A percentile compares a stretch with the other conserved stretches of the same genome.
Conservation (phyloP, 2,329 filamentous ascomycete genomes). For the Rhytidhysteron rufulum region DNA sequence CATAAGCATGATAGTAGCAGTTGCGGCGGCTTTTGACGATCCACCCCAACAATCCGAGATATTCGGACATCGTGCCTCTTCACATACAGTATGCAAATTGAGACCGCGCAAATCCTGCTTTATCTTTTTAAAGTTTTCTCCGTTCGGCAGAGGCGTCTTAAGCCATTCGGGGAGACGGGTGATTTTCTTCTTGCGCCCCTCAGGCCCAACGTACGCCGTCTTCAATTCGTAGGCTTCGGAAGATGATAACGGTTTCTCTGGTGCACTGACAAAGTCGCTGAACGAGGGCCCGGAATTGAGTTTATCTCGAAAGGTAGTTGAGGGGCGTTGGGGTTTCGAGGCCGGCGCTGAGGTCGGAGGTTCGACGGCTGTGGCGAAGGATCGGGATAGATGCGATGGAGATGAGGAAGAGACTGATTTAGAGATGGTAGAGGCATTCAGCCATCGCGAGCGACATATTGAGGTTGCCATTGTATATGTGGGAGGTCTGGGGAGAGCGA, state of each 20-base stretch:
- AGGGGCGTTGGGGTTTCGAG: constrained; percentile 34
- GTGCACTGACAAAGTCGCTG: constrained; percentile 56
- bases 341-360: constrained; percentile 15
- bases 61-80: constrained; percentile 95
- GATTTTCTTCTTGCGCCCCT: constrained; percentile 61
- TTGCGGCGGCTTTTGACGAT: constrained; percentile 79
- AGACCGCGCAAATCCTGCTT: constrained; percentile 89
- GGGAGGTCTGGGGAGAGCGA: too few species aligned
- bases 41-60: constrained; percentile 98
- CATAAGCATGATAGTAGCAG: constrained; percentile 99
- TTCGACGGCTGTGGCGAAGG: constrained; percentile 32
- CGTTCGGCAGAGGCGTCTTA: constrained; percentile 87
- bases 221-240: constrained; percentile 58
- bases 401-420: not conserved
- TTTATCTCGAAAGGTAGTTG: constrained; percentile 58
- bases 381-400: constrained; percentile 9
- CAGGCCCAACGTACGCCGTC: constrained; percentile 58
- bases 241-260: constrained; percentile 36
- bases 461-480: not conserved
- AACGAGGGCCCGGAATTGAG: constrained; percentile 64
- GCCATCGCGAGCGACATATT: not conserved
- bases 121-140: constrained; percentile 88
- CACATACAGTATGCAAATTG: constrained; percentile 91
- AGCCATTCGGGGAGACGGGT: constrained; percentile 86
- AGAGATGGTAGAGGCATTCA: not conserved